These are phyloP conservation scores for Solanum phureja DNA, from an alignment of 257 asterid genomes.

Conservation along the genomic window DNA sequence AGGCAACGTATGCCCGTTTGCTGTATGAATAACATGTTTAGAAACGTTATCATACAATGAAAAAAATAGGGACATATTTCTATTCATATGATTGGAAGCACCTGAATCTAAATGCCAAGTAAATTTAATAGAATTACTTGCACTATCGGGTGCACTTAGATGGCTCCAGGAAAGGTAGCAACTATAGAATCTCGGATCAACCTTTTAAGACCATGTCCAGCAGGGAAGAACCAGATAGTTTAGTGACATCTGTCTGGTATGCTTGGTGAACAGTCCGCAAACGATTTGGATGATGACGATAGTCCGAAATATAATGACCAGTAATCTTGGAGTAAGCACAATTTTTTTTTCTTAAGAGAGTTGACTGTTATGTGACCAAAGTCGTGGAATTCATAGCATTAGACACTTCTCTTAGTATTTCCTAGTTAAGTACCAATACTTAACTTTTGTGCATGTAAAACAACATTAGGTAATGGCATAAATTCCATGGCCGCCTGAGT, in stretches of 20 bases:
- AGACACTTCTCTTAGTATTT: not conserved
- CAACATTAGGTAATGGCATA: not conserved
- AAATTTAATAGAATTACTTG: too few relatives aligned
- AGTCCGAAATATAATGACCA: too few relatives aligned
- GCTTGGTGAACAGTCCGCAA: not conserved
- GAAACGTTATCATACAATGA: too few relatives aligned
- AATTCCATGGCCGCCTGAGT: not conserved
- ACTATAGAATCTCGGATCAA: not conserved
- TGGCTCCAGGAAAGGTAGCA: not conserved
- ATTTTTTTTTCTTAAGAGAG: too few relatives aligned
- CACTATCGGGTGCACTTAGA: not conserved
- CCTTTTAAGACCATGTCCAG: not conserved
- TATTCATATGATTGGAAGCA: not conserved
- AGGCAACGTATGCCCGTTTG: not conserved
- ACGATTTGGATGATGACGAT: not conserved
- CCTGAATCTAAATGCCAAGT: not conserved
- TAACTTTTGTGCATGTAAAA: not conserved
- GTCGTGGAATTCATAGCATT: not conserved
- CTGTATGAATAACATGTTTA: too few relatives aligned
- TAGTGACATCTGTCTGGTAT: not conserved
- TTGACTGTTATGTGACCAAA: not conserved
- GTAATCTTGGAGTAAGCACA: too few relatives aligned
- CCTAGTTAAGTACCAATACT: not conserved
- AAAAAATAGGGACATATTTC: not conserved
- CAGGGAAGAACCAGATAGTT: not conserved